These are phyloP conservation scores for Chlamydomonas sphaeroides DNA, from an alignment of 139 green algal genomes.

Conservation along the genomic window DNA sequence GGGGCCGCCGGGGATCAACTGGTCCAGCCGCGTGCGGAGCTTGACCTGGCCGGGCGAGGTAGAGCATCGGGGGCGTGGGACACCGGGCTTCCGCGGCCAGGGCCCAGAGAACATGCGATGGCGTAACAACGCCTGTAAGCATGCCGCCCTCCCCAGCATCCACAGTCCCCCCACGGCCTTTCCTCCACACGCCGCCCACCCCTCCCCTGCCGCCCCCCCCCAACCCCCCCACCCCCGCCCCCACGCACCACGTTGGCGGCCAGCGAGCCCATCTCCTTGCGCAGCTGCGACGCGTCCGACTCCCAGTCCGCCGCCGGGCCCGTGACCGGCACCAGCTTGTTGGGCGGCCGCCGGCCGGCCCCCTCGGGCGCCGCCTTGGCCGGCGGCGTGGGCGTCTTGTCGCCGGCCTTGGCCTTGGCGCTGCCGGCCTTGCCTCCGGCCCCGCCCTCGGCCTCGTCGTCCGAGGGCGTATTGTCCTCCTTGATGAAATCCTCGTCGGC, in stretches of 20 bases:
- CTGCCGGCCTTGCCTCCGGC: not conserved
- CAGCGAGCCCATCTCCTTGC: slow-evolving; percentile 26
- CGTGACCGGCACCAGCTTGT: not conserved
- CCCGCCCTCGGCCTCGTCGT: not conserved
- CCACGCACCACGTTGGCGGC: slow-evolving; percentile 22
- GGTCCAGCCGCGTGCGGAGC: not conserved
- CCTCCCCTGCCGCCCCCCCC: too few relatives aligned
- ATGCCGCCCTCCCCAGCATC: too few relatives aligned
- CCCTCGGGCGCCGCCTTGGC: not conserved
- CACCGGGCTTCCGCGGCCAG: too few relatives aligned
- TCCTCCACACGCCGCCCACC: too few relatives aligned
- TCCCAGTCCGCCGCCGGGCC: slow-evolving; percentile 8
- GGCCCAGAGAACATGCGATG: too few relatives aligned
- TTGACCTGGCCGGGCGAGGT: too few relatives aligned
- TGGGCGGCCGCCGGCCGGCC: not conserved
- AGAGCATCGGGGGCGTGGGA: not conserved
- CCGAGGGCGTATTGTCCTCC: not conserved
- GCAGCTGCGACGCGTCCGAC: slow-evolving; percentile 20
- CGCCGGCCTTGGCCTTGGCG: too few relatives aligned
- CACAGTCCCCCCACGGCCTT: too few relatives aligned
- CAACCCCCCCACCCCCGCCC: not conserved
- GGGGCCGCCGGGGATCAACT: slow-evolving; percentile 9
- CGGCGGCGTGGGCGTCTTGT: not conserved
- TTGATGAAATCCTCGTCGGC: slow-evolving; percentile 36
- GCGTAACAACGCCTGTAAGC: too few relatives aligned